phyloP scores from a whole-genome alignment of 768 basidiomycete genomes.

The Glaciozyma antarctica region DNA sequence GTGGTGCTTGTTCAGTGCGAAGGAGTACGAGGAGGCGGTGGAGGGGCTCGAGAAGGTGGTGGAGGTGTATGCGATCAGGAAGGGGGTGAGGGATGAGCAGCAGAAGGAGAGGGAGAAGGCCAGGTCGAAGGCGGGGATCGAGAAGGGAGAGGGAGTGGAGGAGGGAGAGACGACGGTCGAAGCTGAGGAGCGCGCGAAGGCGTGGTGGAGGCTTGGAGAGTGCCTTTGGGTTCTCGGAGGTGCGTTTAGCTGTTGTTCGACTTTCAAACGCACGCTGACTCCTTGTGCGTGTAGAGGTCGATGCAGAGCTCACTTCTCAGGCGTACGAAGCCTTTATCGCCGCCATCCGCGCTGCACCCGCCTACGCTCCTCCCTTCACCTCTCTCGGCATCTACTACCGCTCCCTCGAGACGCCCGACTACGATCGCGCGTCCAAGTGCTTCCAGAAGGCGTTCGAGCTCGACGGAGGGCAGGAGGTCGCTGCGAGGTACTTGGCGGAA shows the following conservation, averaged over 20 bases:
- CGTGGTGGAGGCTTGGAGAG: slow-evolving; percentile 74
- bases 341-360: slow-evolving; percentile 61
- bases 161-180: slow-evolving; percentile 48
- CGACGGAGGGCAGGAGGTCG: slow-evolving; percentile 75
- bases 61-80: slow-evolving; percentile 12
- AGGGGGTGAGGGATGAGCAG: slow-evolving; percentile 19
- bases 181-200: slow-evolving; percentile 59
- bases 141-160: slow-evolving; percentile 46
- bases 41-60: slow-evolving; percentile 31
- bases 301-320: slow-evolving; percentile 46
- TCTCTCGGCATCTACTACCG: slow-evolving; percentile 84
- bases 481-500: slow-evolving; percentile 71
- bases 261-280: not conserved
- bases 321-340: slow-evolving; percentile 71
- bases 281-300: slow-evolving; percentile 38
- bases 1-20: slow-evolving; percentile 64
- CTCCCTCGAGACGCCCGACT: slow-evolving; percentile 65
- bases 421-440: slow-evolving; percentile 78
- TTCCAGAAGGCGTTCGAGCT: slow-evolving; percentile 98
- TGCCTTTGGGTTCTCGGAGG: slow-evolving; percentile 64
- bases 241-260: slow-evolving; percentile 39
- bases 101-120: slow-evolving; percentile 23
- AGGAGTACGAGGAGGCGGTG: slow-evolving; percentile 36
- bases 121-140: slow-evolving; percentile 36
- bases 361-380: slow-evolving; percentile 84